phyloP scores from a whole-genome alignment of 176 grass and related monocot species.

The Cocos nucifera region DNA sequence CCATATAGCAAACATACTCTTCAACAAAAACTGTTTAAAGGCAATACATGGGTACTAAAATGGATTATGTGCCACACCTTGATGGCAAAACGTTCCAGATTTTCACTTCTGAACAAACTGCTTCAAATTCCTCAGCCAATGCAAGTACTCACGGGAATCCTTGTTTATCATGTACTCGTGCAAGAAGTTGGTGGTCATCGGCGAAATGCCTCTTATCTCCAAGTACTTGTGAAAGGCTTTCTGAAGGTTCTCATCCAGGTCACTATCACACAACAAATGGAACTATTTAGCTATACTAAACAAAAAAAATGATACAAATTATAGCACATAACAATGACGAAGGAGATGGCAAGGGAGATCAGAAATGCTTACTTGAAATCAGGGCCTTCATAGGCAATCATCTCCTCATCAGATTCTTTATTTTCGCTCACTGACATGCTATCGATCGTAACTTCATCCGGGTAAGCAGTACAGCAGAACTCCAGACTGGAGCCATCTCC shows the following conservation, averaged over 20 bases:
- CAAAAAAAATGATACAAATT: no score
- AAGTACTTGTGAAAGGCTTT: conserved; percentile 93
- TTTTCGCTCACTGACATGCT: conserved; percentile 29
- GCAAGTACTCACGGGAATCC: conserved; percentile 78
- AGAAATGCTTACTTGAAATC: conserved; percentile 68
- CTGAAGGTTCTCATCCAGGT: conserved; percentile 93
- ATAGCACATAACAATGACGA: no score
- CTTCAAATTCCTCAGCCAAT: conserved; percentile 87
- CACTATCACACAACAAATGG: conserved; percentile 24
- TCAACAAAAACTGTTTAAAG: no score
- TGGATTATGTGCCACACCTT: no score
- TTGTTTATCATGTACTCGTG: conserved; percentile 98
- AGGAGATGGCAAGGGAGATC: neutral
- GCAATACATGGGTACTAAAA: no score
- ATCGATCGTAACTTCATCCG: conserved; percentile 70
- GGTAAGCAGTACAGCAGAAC: conserved; percentile 72
- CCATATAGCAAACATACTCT: no score
- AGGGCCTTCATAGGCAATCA: conserved; percentile 73
- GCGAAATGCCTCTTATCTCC: conserved; percentile 70
- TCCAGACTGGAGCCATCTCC: conserved; percentile 34
- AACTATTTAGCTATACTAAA: no score
- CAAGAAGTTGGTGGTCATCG: conserved; percentile 83
- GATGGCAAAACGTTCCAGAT: no score
- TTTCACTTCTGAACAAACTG: conserved; percentile 48
- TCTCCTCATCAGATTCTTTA: conserved; percentile 13